A percentile compares a stretch with the other conserved stretches of the same genome.
phyloP scores from a whole-genome alignment of 495 filamentous ascomycete species.

The Xylaria telfairii region DNA sequence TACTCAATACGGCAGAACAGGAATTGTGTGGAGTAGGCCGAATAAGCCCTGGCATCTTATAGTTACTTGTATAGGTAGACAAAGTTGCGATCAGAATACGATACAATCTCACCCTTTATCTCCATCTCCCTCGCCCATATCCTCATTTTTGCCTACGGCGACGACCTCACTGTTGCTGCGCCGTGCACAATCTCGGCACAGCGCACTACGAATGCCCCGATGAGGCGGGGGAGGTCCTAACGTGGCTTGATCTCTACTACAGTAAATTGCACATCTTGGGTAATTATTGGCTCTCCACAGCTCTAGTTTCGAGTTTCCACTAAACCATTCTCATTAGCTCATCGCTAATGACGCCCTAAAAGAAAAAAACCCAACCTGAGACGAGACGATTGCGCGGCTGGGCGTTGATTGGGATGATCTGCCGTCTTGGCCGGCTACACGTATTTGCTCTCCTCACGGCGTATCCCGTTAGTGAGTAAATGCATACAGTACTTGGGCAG shows the following conservation, averaged over 20 bases:
- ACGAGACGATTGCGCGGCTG: constrained; percentile 11
- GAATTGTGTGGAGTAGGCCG: constrained; percentile 17
- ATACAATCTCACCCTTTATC: neutral
- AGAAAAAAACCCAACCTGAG: constrained; percentile 6
- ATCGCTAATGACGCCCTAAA: neutral
- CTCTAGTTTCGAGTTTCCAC: constrained; percentile 13
- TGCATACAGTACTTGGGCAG: neutral
- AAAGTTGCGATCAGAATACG: neutral
- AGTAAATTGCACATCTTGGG: neutral
- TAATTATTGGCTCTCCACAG: constrained; percentile 8
- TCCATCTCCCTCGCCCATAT: neutral
- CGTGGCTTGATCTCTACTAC: neutral
- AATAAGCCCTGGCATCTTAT: constrained; percentile 7
- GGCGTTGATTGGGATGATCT: constrained; percentile 14
- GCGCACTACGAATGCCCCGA: too few relatives aligned
- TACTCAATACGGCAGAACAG: too few relatives aligned
- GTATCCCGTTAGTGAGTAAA: neutral
- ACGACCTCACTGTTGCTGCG: neutral
- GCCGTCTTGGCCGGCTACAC: constrained; percentile 17
- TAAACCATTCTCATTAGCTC: constrained; percentile 5
- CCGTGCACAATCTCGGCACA: neutral
- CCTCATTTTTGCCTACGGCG: neutral
- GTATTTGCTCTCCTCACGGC: neutral
- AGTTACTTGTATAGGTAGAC: neutral
- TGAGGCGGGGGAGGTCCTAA: neutral